Percentiles rank a stretch among this genome's conserved stretches.
Conservation (phyloP, 352 stramenopile genomes). For the Pythium diclinum region DNA sequence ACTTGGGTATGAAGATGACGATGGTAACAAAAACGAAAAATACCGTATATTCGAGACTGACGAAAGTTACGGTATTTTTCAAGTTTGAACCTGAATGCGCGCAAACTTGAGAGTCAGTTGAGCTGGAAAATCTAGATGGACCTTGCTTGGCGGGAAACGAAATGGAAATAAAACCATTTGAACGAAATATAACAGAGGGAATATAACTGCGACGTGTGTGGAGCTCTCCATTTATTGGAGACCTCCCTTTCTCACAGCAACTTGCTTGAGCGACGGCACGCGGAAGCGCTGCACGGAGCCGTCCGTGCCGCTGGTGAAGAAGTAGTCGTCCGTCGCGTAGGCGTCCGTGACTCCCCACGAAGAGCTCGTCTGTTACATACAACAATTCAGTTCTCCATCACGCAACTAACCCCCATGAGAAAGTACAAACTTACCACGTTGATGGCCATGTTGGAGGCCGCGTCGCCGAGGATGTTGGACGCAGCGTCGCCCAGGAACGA, state of each 20-base stretch:
- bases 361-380: constrained; percentile 47
- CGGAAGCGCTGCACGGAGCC: constrained; percentile 76
- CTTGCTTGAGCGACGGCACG: constrained; percentile 42
- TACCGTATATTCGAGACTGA: neutral
- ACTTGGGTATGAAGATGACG: neutral
- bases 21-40: neutral
- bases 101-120: constrained; percentile 1
- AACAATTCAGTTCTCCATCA: neutral
- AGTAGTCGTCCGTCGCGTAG: constrained; percentile 71
- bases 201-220: constrained; percentile 11
- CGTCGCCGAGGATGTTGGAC: constrained; percentile 74
- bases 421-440: constrained; percentile 58
- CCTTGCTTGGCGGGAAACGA: neutral
- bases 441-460: constrained; percentile 82
- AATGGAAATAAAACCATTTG: neutral
- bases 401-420: neutral
- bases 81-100: constrained; percentile 12
- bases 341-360: constrained; percentile 84
- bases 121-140: neutral
- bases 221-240: neutral
- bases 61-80: constrained; percentile 22
- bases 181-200: neutral
- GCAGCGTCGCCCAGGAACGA: constrained; percentile 76
- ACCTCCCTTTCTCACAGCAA: constrained; percentile 11
- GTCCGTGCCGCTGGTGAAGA: constrained; percentile 83